Evolutionary conservation across 345 rosid species (phyloP).

Genomic region (Citrus unshiu): DNA sequence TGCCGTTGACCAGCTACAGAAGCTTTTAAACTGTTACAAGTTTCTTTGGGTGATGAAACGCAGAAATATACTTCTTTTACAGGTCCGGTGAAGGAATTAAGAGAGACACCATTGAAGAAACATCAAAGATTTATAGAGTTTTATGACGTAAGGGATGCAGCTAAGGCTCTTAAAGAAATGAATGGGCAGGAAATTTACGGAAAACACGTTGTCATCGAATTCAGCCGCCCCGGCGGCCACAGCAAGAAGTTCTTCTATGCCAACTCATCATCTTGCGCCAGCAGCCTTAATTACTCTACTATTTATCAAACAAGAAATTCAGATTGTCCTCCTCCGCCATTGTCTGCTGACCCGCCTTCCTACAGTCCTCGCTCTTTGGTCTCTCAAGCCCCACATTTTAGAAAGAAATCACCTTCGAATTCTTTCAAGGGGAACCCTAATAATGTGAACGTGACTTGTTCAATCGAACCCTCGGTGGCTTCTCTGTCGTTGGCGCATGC

Average conservation of each 20-base stretch:
- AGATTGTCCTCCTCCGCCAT: slow-evolving; percentile 7
- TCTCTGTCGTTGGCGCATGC: slow-evolving; percentile 26
- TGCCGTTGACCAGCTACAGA: neutral
- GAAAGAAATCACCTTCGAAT: slow-evolving; percentile 8
- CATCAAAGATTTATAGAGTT: slow-evolving; percentile 85
- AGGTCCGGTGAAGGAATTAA: slow-evolving; percentile 78
- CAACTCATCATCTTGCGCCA: neutral
- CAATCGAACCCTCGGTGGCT: slow-evolving; percentile 26
- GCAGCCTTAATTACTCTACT: neutral
- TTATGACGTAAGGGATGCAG: slow-evolving; percentile 78
- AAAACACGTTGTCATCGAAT: slow-evolving; percentile 52
- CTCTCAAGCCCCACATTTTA: slow-evolving; percentile 11
- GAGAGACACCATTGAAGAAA: slow-evolving; percentile 88
- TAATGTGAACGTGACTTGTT: neutral
- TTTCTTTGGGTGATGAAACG: neutral
- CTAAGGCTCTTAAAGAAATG: slow-evolving; percentile 65
- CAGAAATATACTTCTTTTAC: neutral
- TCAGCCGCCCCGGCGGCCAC: slow-evolving; percentile 90
- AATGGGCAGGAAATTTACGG: slow-evolving; percentile 65
- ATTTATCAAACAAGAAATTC: slow-evolving; percentile 14
- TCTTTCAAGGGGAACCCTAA: slow-evolving; percentile 28
- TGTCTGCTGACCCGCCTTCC: slow-evolving; percentile 1
- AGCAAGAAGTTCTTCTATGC: slow-evolving; percentile 44
- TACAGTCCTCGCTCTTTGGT: slow-evolving; percentile 12
- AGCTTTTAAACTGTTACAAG: neutral